Base-by-base conservation (phyloP, 164 flowering plant species). In the Euptelea pleiosperma region DNA sequence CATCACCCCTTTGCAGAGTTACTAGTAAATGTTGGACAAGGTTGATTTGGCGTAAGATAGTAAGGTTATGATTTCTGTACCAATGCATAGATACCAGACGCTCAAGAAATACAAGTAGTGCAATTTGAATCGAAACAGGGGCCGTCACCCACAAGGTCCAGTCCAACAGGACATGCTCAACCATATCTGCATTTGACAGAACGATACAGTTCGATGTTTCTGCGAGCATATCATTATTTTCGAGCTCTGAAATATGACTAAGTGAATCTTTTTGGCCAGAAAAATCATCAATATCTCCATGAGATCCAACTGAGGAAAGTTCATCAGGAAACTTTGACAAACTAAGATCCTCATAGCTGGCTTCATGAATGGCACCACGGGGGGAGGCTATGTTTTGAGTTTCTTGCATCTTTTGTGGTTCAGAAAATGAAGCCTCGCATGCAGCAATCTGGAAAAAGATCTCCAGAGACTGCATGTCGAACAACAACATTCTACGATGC, bases 81-180 rank as follows among this genome's bases (percentile, higher is more conserved):
- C 98, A 94, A 65, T 91, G 99, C 93, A 94, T 94, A 18, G 98
- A 91, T 30, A 94, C 99, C 29, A 94, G 74, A 62, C 89, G 85
- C 78, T 91, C 99, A 54, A 94, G 96, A 79, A 94, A 94, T 21
- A 89, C 91, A 50, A 94, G 74, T 30, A 94, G 73, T 15, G 97
- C 78, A 77, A 94, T 87, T 68, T 94, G 99, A 66, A 91, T 79
- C 11, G 96, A 68, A 66, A 91, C 75, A 22, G 93, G 83, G 49
- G 96, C 85, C 7, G 78, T 76, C 30, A 94, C 99, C 99, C 99
- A 94, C 68, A 94, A 69, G 21, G 99, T 94, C 99, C 99, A 94
- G 63, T 94, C 99, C 77, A 94, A 70, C 68, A 94, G 71, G 30
- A 94, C 91, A 87, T 94, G 99, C 63, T 94, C 96, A 64, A 91